phyloP scores from a whole-genome alignment of 257 asterid genomes.

The Ocimum tenuiflorum region DNA sequence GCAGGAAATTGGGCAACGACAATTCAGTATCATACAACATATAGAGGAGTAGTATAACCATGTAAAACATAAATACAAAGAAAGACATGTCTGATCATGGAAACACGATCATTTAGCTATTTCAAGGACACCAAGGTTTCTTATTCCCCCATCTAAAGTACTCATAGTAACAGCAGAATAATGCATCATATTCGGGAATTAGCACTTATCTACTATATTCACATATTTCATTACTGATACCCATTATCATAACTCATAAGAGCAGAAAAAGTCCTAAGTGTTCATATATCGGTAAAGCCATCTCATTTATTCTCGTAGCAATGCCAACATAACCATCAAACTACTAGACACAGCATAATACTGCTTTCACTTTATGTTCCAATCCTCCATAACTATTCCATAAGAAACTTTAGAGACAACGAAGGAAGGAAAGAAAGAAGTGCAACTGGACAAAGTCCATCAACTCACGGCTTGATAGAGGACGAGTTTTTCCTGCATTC shows the following conservation, averaged over 20 bases:
- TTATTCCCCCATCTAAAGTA: neutral
- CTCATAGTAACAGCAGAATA: too few relatives aligned
- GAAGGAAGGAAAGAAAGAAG: neutral
- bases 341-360: neutral
- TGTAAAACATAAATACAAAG: neutral
- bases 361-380: neutral
- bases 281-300: neutral
- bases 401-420: neutral
- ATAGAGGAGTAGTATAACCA: neutral
- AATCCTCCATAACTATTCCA: neutral
- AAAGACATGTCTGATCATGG: neutral
- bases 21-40: slow-evolving; percentile 1
- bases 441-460: slow-evolving; percentile 1
- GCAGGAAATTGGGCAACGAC: slow-evolving; percentile 14
- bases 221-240: neutral
- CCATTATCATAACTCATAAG: neutral
- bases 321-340: neutral
- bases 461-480: slow-evolving; percentile 16
- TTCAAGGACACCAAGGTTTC: neutral
- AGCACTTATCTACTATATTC: neutral
- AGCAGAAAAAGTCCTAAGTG: neutral
- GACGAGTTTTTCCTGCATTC: slow-evolving; percentile 48
- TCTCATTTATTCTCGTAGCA: neutral
- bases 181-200: too few relatives aligned
- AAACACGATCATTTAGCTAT: neutral